Evolutionary conservation across 352 stramenopile species (phyloP), one percentile per base, ranked within the genome.

Genomic region (Phytophthora cryptogea): DNA sequence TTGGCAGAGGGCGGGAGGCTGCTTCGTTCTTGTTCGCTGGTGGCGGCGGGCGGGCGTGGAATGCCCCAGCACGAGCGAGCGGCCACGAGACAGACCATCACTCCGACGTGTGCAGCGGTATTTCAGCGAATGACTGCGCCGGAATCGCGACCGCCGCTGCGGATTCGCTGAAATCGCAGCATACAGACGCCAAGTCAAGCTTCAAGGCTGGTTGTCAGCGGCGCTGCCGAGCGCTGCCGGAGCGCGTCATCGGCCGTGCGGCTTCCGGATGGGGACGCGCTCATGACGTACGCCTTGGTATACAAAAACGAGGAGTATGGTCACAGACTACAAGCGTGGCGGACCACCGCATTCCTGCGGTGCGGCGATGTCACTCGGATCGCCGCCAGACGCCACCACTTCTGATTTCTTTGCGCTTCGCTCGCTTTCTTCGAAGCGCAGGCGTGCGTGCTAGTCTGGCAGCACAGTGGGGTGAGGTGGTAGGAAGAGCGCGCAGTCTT

Each of bases 11-110:
- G 20, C n/a, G 58, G 30, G 51, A 14, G 17, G 43, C 37, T 65
- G 55, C 48, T 64, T 64, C 58, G 65, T 58, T 59, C 64, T 64
- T 72, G 64, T 59, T 63, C 55, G 58, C 36, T 56, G 37, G 16
- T 42, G 60, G 50, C 58, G 59, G 59, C 39, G 58, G 52, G 44
- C 50, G 50, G 45, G 57, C 33, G 43, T 32, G 32, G 52, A 56
- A 54, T 61, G 59, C 27, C 49, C 28, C 0, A 13, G 41, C 40
- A 49, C 27, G 13, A 27, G 45, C 27, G 13, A 27, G 45, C 31
- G 32, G 44, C 44, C 28, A 40, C 44, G 20, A 47, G 17, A 47
- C 17, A 23, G 16, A 41, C 31, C 44, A 23, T 52, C 44, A 52
- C 44, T 52, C 30, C 39, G 8, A 17, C 16, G 10, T 0, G 3